These are phyloP conservation scores for Candida easanensis DNA, from an alignment of 805 yeast genomes.

Conservation along the genomic window DNA sequence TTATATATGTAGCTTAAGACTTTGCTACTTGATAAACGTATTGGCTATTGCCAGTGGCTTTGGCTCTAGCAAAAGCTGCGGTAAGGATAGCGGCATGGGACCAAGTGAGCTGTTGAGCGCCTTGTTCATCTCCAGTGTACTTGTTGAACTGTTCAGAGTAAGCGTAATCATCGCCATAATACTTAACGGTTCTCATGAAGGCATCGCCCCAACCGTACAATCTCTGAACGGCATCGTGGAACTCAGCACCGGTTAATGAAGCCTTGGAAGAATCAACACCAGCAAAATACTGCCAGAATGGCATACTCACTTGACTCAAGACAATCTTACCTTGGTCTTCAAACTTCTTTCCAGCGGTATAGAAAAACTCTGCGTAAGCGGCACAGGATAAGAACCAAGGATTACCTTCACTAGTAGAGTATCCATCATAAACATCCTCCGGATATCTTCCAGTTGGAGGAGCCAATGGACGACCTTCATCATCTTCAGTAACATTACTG, in stretches of 20 bases:
- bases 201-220: constrained; percentile 6
- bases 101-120: constrained; percentile 6
- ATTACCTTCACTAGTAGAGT: background rate
- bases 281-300: constrained; percentile 2
- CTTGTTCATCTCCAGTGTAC: constrained; percentile 1
- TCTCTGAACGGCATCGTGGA: background rate
- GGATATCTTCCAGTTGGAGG: constrained; percentile 8
- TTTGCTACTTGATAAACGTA: too few relatives aligned
- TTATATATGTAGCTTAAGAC: background rate
- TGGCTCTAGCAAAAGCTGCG: constrained; percentile 5
- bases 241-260: background rate
- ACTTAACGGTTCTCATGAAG: constrained; percentile 5
- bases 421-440: constrained; percentile 4
- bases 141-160: constrained; percentile 5
- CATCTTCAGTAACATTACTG: background rate
- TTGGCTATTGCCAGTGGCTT: background rate
- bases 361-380: constrained; percentile 6
- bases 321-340: background rate
- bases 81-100: constrained; percentile 3
- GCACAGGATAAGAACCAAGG: constrained; percentile 6
- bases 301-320: constrained; percentile 1
- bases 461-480: background rate
- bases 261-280: background rate
- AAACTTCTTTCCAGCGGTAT: background rate
- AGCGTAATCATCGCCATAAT: background rate